phyloP scores from a whole-genome alignment of 768 basidiomycete genomes.

The Suillus variegatus region DNA sequence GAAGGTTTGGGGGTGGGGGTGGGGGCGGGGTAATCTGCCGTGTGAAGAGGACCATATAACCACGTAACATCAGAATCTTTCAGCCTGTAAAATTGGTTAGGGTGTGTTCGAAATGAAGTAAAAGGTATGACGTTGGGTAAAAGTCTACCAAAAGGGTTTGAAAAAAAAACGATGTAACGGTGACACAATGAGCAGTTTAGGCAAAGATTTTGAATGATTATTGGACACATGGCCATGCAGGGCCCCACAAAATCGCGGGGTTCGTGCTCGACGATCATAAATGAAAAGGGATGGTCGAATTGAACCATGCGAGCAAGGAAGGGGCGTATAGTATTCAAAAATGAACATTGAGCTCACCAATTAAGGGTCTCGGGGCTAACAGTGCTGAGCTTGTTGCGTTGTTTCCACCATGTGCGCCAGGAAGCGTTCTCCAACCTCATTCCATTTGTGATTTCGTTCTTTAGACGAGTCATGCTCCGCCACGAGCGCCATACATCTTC shows the following conservation, averaged over 20 bases:
- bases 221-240: conserved; percentile 3
- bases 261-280: conserved; percentile 10
- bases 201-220: background rate
- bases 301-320: conserved; percentile 1
- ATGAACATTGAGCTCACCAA: conserved; percentile 63
- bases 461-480: conserved; percentile 97
- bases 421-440: conserved; percentile 94
- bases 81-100: conserved; percentile 60
- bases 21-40: conserved; percentile 83
- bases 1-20: conserved; percentile 55
- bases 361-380: conserved; percentile 97
- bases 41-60: conserved; percentile 97
- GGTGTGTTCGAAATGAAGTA: background rate
- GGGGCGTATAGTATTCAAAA: conserved; percentile 10
- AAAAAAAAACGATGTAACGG: conserved; percentile 7
- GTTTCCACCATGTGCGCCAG: conserved; percentile 99
- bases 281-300: background rate
- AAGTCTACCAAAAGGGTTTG: background rate
- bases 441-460: conserved; percentile 97
- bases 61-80: conserved; percentile 99
- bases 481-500: conserved; percentile 99
- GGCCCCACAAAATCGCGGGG: conserved; percentile 2
- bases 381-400: conserved; percentile 93
- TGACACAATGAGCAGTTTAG: conserved; percentile 12
- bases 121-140: background rate